A percentile compares a stretch with the other conserved stretches of the same genome.
Conservation (phyloP, 2,329 filamentous ascomycete species). For the Claviceps lovelessii region DNA sequence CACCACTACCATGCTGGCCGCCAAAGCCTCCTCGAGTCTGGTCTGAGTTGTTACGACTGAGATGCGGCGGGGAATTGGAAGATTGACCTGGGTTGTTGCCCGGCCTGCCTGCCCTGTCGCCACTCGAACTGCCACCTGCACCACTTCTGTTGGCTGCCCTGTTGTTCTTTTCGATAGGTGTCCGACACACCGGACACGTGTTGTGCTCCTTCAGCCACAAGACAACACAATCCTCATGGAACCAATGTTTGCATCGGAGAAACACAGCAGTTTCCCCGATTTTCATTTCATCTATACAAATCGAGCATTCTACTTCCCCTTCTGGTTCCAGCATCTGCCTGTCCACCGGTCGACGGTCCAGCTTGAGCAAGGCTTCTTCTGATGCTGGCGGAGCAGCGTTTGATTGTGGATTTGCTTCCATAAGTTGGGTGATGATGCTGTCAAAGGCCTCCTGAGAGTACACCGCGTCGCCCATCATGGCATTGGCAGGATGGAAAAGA, state of each 20-base stretch:
- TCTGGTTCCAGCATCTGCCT: conserved; percentile 51
- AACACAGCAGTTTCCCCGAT: conserved; percentile 59
- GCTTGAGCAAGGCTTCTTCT: conserved; percentile 53
- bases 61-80: background rate
- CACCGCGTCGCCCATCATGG: conserved; percentile 61
- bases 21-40: background rate
- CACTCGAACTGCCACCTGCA: background rate
- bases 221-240: conserved; percentile 68
- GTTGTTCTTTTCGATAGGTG: conserved; percentile 32
- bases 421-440: conserved; percentile 70
- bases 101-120: background rate
- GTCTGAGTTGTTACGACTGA: background rate
- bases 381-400: conserved; percentile 74
- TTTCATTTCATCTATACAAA: conserved; percentile 79
- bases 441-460: conserved; percentile 86
- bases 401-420: conserved; percentile 66
- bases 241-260: conserved; percentile 86
- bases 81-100: background rate
- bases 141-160: conserved; percentile 8
- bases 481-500: conserved; percentile 38
- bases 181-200: conserved; percentile 73
- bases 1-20: background rate
- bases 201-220: conserved; percentile 84
- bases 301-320: conserved; percentile 72
- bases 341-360: conserved; percentile 59